phyloP scores from a whole-genome alignment of 2,329 filamentous ascomycete genomes.

The Cladophialophora chaetospira region DNA sequence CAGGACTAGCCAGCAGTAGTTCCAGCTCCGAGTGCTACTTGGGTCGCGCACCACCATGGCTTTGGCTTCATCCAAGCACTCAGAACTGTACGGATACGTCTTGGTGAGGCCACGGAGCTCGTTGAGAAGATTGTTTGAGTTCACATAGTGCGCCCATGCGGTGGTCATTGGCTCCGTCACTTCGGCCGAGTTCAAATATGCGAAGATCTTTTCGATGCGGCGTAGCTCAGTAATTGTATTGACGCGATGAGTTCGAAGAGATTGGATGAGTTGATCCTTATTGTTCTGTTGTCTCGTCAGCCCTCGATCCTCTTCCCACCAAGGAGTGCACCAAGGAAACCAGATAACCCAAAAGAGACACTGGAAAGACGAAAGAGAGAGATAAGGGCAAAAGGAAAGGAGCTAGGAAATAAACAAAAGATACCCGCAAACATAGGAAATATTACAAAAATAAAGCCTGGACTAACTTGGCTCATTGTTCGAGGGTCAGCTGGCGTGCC shows the following conservation, averaged over 20 bases:
- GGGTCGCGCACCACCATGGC: slow-evolving; percentile 65
- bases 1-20: slow-evolving; percentile 72
- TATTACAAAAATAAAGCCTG: slow-evolving; percentile 35
- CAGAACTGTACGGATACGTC: slow-evolving; percentile 68
- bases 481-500: slow-evolving; percentile 32
- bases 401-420: slow-evolving; percentile 13
- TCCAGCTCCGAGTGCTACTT: slow-evolving; percentile 70
- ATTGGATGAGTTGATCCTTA: slow-evolving; percentile 61
- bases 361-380: slow-evolving; percentile 11
- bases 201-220: slow-evolving; percentile 68
- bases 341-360: slow-evolving; percentile 15
- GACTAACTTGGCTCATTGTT: slow-evolving; percentile 35
- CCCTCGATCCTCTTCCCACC: background rate
- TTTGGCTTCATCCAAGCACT: slow-evolving; percentile 67
- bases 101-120: slow-evolving; percentile 69
- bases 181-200: slow-evolving; percentile 58
- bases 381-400: slow-evolving; percentile 20
- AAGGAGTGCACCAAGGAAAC: slow-evolving; percentile 21
- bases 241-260: slow-evolving; percentile 66
- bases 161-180: slow-evolving; percentile 68
- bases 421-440: slow-evolving; percentile 30
- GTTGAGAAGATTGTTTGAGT: slow-evolving; percentile 67
- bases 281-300: slow-evolving; percentile 41
- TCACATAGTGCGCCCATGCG: slow-evolving; percentile 73
- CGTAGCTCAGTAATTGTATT: slow-evolving; percentile 74